phyloP scores from a whole-genome alignment of 345 rosid species.

The rapeseed (Brassica napus) region DNA sequence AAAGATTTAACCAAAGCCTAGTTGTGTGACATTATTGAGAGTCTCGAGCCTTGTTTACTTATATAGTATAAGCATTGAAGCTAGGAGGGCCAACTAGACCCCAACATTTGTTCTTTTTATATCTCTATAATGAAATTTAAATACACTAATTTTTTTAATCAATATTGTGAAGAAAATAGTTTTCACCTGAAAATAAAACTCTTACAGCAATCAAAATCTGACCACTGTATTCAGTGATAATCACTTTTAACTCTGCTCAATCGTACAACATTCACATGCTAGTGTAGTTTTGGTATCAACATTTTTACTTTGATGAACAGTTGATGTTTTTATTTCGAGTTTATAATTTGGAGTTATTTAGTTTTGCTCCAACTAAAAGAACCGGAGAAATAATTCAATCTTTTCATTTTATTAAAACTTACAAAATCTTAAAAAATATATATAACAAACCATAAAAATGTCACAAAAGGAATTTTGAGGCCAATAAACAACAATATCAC shows the following conservation, averaged over 20 bases:
- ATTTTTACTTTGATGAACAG: slow-evolving; percentile 1
- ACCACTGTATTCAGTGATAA: slow-evolving; percentile 12
- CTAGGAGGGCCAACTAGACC: slow-evolving; percentile 29
- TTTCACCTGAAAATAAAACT: slow-evolving; percentile 8
- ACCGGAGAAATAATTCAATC: neutral
- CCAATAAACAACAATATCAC: neutral
- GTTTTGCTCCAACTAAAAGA: neutral
- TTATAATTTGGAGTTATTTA: neutral
- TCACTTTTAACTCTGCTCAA: slow-evolving; percentile 10
- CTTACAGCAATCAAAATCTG: slow-evolving; percentile 11
- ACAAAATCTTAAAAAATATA: neutral
- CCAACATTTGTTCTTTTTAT: neutral
- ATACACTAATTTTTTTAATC: neutral
- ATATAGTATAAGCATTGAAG: slow-evolving; percentile 11
- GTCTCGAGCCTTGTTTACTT: slow-evolving; percentile 30
- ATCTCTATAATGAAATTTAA: neutral
- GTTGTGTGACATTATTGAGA: slow-evolving; percentile 24
- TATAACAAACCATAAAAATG: neutral
- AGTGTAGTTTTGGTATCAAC: neutral
- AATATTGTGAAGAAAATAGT: neutral
- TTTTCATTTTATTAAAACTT: neutral
- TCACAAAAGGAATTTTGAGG: neutral
- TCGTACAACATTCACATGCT: neutral
- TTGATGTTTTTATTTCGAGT: neutral
- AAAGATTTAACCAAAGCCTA: slow-evolving; percentile 5